Evolutionary conservation across 1,284 basidiomycete species (phyloP), one percentile per base, ranked within the genome.

Genomic region (Cutaneotrichosporon mucoides): DNA sequence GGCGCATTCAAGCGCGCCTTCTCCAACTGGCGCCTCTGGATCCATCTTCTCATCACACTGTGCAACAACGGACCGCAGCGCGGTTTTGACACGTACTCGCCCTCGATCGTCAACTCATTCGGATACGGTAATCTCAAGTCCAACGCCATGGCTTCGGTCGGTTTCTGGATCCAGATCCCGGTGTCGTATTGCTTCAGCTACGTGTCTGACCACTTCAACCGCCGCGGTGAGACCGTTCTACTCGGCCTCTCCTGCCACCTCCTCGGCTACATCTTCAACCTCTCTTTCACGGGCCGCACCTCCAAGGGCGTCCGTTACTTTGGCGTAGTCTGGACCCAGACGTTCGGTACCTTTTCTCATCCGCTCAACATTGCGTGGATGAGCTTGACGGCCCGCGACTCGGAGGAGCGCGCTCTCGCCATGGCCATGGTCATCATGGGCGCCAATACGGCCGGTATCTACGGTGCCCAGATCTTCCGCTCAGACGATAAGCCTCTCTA

Each of bases 401-500:
- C 65, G 12, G 65, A 68, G 55, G 65, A 68, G 47, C 61, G 67
- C 6, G 65, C 67, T 3, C 59, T 69, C 42, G 68, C 68, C 44
- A 68, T 68, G 66, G 66, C 66, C 41, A 64, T 68, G 64, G 64
- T 64, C 35, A 66, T 70, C 57, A 69, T 67, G 65, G 61, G 66
- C 4, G 71, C 70, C 45, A 73, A 73, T 56, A 56, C 56, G 3
- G 70, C 70, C 0, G 71, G 68, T n/a, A 71, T 71, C 36, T 66
- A 68, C 55, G 71, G 70, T 3, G 65, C 66, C 0, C 71, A 73
- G 52, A 64, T 73, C 53, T 68, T 70, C 63, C 67, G 71, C 53
- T 49, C 54, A 10, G 68, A 70, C 57, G 71, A 73, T 59, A 57
- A 56, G 38, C 71, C 71, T 1, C 42, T 47, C 24, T 74, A 74